phyloP scores from a whole-genome alignment of 495 filamentous ascomycete genomes.

The Aspergillus steynii region DNA sequence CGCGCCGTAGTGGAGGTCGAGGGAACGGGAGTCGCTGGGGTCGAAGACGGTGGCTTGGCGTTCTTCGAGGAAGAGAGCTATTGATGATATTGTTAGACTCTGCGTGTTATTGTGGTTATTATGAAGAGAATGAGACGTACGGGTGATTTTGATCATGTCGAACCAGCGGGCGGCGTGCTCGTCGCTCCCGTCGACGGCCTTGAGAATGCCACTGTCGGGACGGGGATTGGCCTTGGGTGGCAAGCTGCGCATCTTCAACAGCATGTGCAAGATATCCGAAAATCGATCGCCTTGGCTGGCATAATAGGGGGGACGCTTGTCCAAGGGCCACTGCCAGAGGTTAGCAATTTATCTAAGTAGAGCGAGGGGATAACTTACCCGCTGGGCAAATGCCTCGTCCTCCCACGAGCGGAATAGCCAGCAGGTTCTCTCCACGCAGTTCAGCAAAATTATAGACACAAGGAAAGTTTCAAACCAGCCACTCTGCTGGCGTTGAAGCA shows the following conservation, averaged over 20 bases:
- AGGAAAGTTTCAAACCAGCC: conserved; percentile 76
- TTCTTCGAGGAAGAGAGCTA: conserved; percentile 46
- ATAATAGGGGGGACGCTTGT: conserved; percentile 63
- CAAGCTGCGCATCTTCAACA: conserved; percentile 70
- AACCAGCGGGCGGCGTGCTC: conserved; percentile 59
- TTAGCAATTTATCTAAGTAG: background rate
- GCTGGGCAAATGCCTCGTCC: conserved; percentile 51
- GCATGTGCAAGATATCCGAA: conserved; percentile 69
- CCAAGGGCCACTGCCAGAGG: conserved; percentile 63
- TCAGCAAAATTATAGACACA: conserved; percentile 70
- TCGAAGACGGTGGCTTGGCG: conserved; percentile 55
- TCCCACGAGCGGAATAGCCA: conserved; percentile 80
- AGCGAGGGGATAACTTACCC: conserved; percentile 26
- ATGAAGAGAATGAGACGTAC: conserved; percentile 41
- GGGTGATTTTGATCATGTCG: conserved; percentile 57
- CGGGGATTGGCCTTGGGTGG: conserved; percentile 59
- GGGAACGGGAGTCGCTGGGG: conserved; percentile 62
- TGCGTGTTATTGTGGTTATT: background rate
- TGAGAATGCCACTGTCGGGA: conserved; percentile 55
- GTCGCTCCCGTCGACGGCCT: conserved; percentile 53
- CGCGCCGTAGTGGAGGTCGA: conserved; percentile 66
- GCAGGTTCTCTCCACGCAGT: conserved; percentile 80
- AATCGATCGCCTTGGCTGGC: conserved; percentile 72
- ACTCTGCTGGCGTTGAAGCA: conserved; percentile 71
- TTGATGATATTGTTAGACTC: conserved; percentile 1